Evolutionary conservation across 1,139 yeast genomes (phyloP).

Genomic region (Sugiyamaella japonica): DNA sequence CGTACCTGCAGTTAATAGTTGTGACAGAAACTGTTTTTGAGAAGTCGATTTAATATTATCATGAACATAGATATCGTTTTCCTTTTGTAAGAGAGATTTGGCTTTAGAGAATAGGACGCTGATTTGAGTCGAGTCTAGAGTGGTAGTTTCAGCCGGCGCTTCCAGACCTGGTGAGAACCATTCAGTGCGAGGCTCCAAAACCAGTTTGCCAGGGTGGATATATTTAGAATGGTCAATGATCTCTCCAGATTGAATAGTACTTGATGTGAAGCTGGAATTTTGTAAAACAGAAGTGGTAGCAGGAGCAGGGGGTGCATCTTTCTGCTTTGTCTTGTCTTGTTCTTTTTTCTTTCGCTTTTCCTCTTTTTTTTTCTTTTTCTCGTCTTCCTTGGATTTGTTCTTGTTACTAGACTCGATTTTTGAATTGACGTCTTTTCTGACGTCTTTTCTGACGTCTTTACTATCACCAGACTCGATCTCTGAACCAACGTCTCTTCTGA

Average conservation of each 20-base stretch:
- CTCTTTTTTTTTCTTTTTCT: conserved; percentile 31
- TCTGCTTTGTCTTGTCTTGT: conserved; percentile 25
- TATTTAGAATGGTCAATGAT: conserved; percentile 23
- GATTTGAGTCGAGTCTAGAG: conserved; percentile 52
- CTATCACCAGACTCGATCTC: conserved; percentile 34
- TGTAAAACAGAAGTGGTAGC: conserved; percentile 21
- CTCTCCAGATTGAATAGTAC: conserved; percentile 20
- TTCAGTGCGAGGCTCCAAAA: conserved; percentile 64
- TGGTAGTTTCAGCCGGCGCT: conserved; percentile 39
- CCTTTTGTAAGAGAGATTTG: conserved; percentile 61
- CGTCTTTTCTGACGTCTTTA: conserved; percentile 41
- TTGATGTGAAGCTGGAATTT: conserved; percentile 15
- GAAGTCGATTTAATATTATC: conserved; percentile 81
- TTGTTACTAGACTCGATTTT: conserved; percentile 36
- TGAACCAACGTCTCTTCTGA: conserved; percentile 8
- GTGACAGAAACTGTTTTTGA: conserved; percentile 85
- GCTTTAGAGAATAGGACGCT: conserved; percentile 68
- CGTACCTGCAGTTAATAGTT: conserved; percentile 90
- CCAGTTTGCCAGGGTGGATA: conserved; percentile 47
- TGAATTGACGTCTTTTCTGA: conserved; percentile 9
- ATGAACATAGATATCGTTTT: conserved; percentile 68
- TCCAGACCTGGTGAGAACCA: conserved; percentile 67
- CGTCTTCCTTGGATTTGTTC: conserved; percentile 37
- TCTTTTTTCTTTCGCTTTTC: conserved; percentile 31
- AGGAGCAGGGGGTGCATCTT: not conserved